phyloP scores from a whole-genome alignment of 1,284 basidiomycete species.

The Tylopilus sp. region DNA sequence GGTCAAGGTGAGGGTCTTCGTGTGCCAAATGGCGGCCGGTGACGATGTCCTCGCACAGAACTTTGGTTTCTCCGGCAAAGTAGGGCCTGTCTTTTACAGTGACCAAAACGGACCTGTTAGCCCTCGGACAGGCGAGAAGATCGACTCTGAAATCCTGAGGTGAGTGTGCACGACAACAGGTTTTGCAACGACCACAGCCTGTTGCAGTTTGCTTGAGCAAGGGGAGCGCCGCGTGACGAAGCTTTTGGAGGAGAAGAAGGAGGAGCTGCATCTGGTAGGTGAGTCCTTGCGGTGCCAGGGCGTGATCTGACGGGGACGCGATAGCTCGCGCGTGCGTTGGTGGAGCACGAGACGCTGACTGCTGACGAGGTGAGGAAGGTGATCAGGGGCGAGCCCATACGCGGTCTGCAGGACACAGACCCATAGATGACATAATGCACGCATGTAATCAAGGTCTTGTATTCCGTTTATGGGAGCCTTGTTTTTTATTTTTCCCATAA shows the following conservation, averaged over 20 bases:
- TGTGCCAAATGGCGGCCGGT: not conserved
- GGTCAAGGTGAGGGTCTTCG: slow-evolving; percentile 65
- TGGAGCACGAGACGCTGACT: slow-evolving; percentile 91
- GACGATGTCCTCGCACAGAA: slow-evolving; percentile 38
- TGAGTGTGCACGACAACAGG: slow-evolving; percentile 37
- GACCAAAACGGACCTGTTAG: slow-evolving; percentile 68
- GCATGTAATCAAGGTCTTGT: not conserved
- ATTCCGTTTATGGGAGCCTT: not conserved
- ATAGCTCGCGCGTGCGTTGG: slow-evolving; percentile 80
- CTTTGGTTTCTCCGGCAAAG: slow-evolving; percentile 81
- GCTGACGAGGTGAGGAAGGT: slow-evolving; percentile 80
- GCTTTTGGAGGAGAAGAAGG: slow-evolving; percentile 67
- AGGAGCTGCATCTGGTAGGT: slow-evolving; percentile 77
- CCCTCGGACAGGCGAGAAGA: slow-evolving; percentile 69
- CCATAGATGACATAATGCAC: too few relatives aligned
- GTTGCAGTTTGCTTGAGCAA: slow-evolving; percentile 63
- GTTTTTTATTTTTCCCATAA: slow-evolving; percentile 1
- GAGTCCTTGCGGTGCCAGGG: not conserved
- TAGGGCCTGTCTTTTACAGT: slow-evolving; percentile 78
- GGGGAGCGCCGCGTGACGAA: slow-evolving; percentile 66
- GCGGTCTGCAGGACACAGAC: slow-evolving; percentile 52
- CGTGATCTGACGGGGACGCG: slow-evolving; percentile 8
- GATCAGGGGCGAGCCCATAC: slow-evolving; percentile 76
- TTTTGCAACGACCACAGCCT: not conserved
- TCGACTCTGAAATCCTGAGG: slow-evolving; percentile 79